Conservation (phyloP, 805 yeast genomes). For the Barnettozyma populi region DNA sequence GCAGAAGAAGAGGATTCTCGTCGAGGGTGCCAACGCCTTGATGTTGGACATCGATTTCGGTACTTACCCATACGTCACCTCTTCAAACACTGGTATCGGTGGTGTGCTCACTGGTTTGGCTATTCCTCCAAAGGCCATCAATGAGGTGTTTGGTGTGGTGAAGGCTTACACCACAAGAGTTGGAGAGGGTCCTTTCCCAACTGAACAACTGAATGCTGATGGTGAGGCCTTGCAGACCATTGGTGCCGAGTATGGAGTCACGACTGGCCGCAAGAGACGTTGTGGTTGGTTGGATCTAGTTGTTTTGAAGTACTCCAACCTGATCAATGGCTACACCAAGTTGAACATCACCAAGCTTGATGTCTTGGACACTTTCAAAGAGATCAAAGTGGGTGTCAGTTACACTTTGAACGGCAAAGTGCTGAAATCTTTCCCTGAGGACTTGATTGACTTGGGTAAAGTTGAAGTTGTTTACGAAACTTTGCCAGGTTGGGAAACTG, state of each 20-base stretch:
- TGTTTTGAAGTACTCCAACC: constrained; percentile 83
- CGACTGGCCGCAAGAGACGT: constrained; percentile 98
- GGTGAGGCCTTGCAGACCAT: constrained; percentile 87
- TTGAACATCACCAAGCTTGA: constrained; percentile 94
- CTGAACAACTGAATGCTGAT: constrained; percentile 83
- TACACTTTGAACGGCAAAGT: constrained; percentile 76
- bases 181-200: constrained; percentile 99
- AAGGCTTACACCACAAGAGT: constrained; percentile 98
- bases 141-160: constrained; percentile 88
- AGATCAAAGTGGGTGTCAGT: constrained; percentile 81
- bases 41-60: constrained; percentile 98
- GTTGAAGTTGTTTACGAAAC: constrained; percentile 91
- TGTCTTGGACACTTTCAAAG: constrained; percentile 85
- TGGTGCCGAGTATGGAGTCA: constrained; percentile 96
- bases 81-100: constrained; percentile 94
- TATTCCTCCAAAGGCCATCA: constrained; percentile 81
- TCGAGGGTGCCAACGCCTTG: constrained; percentile 97
- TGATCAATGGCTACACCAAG: constrained; percentile 92
- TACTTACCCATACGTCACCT: constrained; percentile 95
- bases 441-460: constrained; percentile 70
- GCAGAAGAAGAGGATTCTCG: constrained; percentile 76
- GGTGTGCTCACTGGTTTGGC: constrained; percentile 98
- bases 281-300: constrained; percentile 99
- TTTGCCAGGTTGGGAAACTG: constrained; percentile 90
- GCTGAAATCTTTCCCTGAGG: constrained; percentile 86